phyloP scores from a whole-genome alignment of 192 early-diverging fungal genomes.

The Coemansia sp. region DNA sequence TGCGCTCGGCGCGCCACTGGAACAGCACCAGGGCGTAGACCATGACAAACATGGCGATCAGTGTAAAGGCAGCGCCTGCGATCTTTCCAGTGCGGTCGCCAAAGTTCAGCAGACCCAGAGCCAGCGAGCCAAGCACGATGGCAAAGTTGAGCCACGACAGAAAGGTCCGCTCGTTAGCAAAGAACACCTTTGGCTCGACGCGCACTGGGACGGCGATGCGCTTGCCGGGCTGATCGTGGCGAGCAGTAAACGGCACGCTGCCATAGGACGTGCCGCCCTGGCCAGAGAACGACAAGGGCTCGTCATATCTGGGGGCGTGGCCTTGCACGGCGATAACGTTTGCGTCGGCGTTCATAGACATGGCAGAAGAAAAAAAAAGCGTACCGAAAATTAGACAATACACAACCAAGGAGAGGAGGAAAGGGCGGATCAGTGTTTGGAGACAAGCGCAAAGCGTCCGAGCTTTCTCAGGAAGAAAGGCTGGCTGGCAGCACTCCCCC shows the following conservation, averaged over 20 bases:
- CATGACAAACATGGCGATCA: slow-evolving; percentile 77
- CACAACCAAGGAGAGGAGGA: slow-evolving; percentile 1
- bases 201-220: slow-evolving; percentile 72
- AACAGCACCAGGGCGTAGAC: slow-evolving; percentile 75
- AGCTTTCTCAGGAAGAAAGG: too few relatives aligned
- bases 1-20: slow-evolving; percentile 74
- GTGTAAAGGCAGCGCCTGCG: slow-evolving; percentile 69
- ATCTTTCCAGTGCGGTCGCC: slow-evolving; percentile 74
- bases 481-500: too few relatives aligned
- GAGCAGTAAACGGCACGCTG: slow-evolving; percentile 31
- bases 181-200: slow-evolving; percentile 93
- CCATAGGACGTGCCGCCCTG: slow-evolving; percentile 25
- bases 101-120: slow-evolving; percentile 83
- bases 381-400: neutral
- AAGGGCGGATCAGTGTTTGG: neutral
- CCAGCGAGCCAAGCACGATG: slow-evolving; percentile 73
- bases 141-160: slow-evolving; percentile 89
- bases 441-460: neutral
- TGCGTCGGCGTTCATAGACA: slow-evolving; percentile 46
- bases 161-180: slow-evolving; percentile 95
- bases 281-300: neutral
- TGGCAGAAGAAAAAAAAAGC: neutral
- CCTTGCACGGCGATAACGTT: slow-evolving; percentile 54
- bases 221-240: slow-evolving; percentile 32
- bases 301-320: slow-evolving; percentile 16